A percentile compares a stretch with the other conserved stretches of the same genome.
These are phyloP conservation scores for Sphaerulina vaccinii DNA, from an alignment of 2,329 filamentous ascomycete genomes.

Conservation along the genomic window DNA sequence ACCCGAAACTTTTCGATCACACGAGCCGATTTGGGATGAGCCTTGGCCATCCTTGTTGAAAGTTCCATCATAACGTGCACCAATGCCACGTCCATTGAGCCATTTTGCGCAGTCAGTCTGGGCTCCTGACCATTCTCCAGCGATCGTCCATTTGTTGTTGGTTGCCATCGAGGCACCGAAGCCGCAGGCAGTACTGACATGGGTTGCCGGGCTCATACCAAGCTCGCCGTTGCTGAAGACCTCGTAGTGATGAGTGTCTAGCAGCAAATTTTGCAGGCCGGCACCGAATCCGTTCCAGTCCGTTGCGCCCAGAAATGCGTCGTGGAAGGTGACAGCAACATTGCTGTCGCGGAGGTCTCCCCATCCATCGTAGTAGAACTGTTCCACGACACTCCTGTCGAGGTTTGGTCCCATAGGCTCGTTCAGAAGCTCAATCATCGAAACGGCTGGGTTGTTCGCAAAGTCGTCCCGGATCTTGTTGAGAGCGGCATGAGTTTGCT, in stretches of 20 bases:
- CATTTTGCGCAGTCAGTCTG: slow-evolving; percentile 51
- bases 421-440: slow-evolving; percentile 49
- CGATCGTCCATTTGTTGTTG: slow-evolving; percentile 48
- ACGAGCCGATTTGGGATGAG: slow-evolving; percentile 43
- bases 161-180: slow-evolving; percentile 48
- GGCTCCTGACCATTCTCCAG: slow-evolving; percentile 50
- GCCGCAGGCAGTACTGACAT: slow-evolving; percentile 45
- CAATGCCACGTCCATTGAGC: slow-evolving; percentile 49
- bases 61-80: slow-evolving; percentile 49
- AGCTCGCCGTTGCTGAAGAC: slow-evolving; percentile 45
- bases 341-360: slow-evolving; percentile 44
- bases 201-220: slow-evolving; percentile 38
- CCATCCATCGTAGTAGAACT: slow-evolving; percentile 52
- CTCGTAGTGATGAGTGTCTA: slow-evolving; percentile 51
- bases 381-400: slow-evolving; percentile 44
- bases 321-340: slow-evolving; percentile 48
- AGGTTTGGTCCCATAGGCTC: slow-evolving; percentile 47
- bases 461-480: slow-evolving; percentile 50
- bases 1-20: slow-evolving; percentile 47
- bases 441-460: slow-evolving; percentile 46
- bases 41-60: slow-evolving; percentile 36
- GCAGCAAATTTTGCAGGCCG: slow-evolving; percentile 46
- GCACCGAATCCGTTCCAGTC: slow-evolving; percentile 46
- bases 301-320: slow-evolving; percentile 48
- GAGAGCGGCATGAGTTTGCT: slow-evolving; percentile 43